phyloP scores from a whole-genome alignment of 306 rosid genomes.

The Boehmeria nivea region DNA sequence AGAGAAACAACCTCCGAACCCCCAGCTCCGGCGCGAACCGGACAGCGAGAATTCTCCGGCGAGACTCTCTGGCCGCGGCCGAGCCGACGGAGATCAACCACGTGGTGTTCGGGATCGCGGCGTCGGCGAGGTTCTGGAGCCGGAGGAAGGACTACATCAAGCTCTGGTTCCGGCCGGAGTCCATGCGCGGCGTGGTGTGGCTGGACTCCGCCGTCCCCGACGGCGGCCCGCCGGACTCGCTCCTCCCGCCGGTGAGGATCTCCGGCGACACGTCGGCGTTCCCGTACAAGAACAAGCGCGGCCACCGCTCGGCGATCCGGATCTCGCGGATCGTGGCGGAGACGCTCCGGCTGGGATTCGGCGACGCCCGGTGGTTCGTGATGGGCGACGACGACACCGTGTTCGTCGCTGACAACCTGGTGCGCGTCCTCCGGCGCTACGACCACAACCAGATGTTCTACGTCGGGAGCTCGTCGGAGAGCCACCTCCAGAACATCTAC shows the following conservation, averaged over 20 bases:
- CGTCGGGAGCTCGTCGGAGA: conserved; percentile 83
- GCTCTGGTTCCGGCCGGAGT: conserved; percentile 62
- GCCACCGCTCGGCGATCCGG: conserved; percentile 90
- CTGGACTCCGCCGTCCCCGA: conserved; percentile 43
- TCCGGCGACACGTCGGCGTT: conserved; percentile 69
- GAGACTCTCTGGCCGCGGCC: conserved; percentile 14
- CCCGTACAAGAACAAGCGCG: conserved; percentile 58
- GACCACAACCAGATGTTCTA: conserved; percentile 73
- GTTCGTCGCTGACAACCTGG: conserved; percentile 65
- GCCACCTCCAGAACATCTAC: conserved; percentile 85
- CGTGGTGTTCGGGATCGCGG: conserved; percentile 87
- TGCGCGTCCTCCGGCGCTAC: conserved; percentile 59
- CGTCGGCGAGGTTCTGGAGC: conserved; percentile 80
- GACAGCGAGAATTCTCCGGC: conserved; percentile 9
- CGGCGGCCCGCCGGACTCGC: conserved; percentile 12
- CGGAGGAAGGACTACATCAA: conserved; percentile 78
- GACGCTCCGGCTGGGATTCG: conserved; percentile 60
- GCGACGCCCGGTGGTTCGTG: conserved; percentile 79
- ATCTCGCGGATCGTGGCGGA: conserved; percentile 89
- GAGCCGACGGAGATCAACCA: conserved; percentile 48
- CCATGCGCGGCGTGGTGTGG: conserved; percentile 88
- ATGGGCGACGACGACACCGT: conserved; percentile 99
- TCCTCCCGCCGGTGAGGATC: conserved; percentile 53
- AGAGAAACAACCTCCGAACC: conserved; percentile 3
- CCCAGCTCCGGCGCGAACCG: conserved; percentile 11